Base-by-base conservation (phyloP, 1,139 yeast species). In the Blastobotrys apis region DNA sequence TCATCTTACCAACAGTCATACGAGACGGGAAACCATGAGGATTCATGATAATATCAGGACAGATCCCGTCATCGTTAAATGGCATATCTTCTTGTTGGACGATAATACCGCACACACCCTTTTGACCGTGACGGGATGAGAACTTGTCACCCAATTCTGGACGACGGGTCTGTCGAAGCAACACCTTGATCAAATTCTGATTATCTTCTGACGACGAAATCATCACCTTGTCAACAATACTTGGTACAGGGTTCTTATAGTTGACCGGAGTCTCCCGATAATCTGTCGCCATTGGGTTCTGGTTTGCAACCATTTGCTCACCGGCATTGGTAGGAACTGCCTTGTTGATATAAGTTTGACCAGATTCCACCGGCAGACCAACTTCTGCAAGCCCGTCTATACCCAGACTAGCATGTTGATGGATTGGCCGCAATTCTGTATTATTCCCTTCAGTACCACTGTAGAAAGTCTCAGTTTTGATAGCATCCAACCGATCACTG, bases 1-100 rank as follows among this genome's bases (percentile, higher is more conserved):
- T 82, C 97, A 92, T 92, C 65, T 92, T 92, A 50, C 98, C 99
- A 21, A 92, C 98, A 39, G 99, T 92, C 99, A 92, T 92, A 74
- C 98, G 94, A 32, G 97, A 90, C 53, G 98, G 98, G 81, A 92
- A 92, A 70, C 97, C 98, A 63, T 92, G 98, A 1, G 98, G 98
- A 62, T 92, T 92, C 95, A 92, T 92, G 60, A 92, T 92, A 54
- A 92, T 88, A 68, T 92, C 98, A 0, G 98, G 98, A 3, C 79
- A 72, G 37, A 90, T 77, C 58, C 97, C 97, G 50, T 80, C 77
- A 57, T 90, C 97, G 61, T 82, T 85, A 64, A 90, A 92, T 26
- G 98, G 98, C 75, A 92, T 75, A 62, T 92, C 98, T 63, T 88
- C 97, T 61, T 90, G 97, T 59, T 86, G 90, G 12, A 90, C 97